phyloP scores from a whole-genome alignment of 108 stramenopile species.

The Cyclotella kingstonii region DNA sequence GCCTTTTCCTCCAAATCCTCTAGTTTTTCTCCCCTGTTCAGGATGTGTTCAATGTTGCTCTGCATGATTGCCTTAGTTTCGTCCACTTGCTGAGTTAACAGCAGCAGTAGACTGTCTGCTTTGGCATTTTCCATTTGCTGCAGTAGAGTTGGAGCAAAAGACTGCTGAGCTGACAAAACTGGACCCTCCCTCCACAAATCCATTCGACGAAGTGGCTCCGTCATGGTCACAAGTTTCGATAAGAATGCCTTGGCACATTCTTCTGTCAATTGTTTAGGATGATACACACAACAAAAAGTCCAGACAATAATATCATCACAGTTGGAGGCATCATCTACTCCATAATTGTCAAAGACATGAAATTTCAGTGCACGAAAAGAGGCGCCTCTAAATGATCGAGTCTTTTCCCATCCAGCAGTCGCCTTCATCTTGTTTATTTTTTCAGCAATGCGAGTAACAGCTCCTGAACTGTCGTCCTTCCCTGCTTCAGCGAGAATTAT shows the following conservation, averaged over 20 bases:
- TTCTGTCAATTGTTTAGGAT: conserved; percentile 28
- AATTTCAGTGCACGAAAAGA: conserved; percentile 53
- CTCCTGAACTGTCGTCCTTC: conserved; percentile 42
- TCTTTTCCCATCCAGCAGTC: conserved; percentile 68
- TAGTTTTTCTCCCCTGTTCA: conserved; percentile 41
- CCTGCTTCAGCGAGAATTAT: conserved; percentile 63
- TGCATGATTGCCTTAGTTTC: conserved; percentile 59
- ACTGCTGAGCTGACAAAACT: conserved; percentile 45
- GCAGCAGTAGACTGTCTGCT: conserved; percentile 43
- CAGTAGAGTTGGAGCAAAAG: conserved; percentile 63
- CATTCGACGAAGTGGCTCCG: conserved; percentile 47
- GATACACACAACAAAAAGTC: conserved; percentile 61
- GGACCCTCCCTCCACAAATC: conserved; percentile 52
- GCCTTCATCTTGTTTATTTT: conserved; percentile 51
- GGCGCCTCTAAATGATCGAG: conserved; percentile 15
- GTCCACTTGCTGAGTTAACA: conserved; percentile 51
- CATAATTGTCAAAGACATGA: conserved; percentile 52
- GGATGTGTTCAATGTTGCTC: conserved; percentile 53
- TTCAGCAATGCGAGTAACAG: conserved; percentile 44
- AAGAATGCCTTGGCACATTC: conserved; percentile 55
- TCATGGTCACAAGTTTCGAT: conserved; percentile 62
- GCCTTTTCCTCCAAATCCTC: conserved; percentile 48
- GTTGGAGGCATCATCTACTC: conserved; percentile 13
- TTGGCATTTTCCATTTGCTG: conserved; percentile 70
- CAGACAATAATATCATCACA: conserved; percentile 44